phyloP scores from a whole-genome alignment of 2,329 filamentous ascomycete species.

The Diaporthe vexans region DNA sequence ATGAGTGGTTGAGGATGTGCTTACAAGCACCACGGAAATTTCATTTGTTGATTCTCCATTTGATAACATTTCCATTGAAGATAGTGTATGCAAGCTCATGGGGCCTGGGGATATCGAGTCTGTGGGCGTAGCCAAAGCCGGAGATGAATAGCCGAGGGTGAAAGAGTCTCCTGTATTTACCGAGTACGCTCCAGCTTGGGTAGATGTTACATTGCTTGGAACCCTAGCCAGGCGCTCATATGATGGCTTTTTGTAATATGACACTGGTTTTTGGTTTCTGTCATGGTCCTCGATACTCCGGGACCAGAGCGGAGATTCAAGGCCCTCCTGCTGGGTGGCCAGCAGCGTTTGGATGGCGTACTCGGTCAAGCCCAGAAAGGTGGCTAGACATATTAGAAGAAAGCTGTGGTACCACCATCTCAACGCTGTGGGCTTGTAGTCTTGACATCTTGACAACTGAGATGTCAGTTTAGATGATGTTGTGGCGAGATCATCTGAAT shows the following conservation, averaged over 20 bases:
- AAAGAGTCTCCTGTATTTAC: background rate
- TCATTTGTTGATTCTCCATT: background rate
- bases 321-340: background rate
- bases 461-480: background rate
- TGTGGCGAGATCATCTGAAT: background rate
- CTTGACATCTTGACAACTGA: background rate
- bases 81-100: background rate
- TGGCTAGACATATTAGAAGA: slow-evolving; percentile 32
- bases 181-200: background rate
- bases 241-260: background rate
- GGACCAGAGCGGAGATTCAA: background rate
- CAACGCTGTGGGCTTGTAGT: slow-evolving; percentile 36
- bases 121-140: background rate
- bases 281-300: background rate
- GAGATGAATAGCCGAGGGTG: background rate
- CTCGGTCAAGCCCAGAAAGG: slow-evolving; percentile 27
- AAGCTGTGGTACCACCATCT: slow-evolving; percentile 36
- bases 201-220: background rate
- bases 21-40: background rate
- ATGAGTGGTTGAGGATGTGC: background rate
- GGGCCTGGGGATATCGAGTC: background rate
- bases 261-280: background rate
- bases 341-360: slow-evolving; percentile 27
- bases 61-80: background rate
- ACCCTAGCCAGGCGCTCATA: background rate